phyloP scores from a whole-genome alignment of 768 basidiomycete species.

The Rhodotorula taiwanensis region DNA sequence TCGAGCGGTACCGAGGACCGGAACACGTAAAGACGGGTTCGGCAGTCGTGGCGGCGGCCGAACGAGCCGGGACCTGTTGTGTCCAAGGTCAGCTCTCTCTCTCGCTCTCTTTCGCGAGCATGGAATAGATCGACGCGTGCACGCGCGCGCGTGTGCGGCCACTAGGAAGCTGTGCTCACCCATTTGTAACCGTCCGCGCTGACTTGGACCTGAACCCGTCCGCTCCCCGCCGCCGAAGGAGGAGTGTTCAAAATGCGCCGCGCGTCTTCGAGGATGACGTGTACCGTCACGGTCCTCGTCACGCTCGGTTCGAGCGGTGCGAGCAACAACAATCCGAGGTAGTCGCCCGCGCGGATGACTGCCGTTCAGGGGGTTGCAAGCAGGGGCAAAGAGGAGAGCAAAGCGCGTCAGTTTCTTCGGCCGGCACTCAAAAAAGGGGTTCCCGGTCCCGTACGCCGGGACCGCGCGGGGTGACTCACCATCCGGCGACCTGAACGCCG shows the following conservation, averaged over 20 bases:
- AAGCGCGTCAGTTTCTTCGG: background rate
- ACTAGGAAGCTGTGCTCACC: conserved; percentile 7
- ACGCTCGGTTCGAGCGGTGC: conserved; percentile 13
- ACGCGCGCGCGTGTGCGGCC: background rate
- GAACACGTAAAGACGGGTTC: background rate
- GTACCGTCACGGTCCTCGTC: background rate
- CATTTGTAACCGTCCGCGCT: conserved; percentile 21
- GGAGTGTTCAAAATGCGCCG: too few species aligned
- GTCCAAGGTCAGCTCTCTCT: too few species aligned
- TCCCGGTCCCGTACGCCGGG: too few species aligned
- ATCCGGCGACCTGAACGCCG: conserved; percentile 33
- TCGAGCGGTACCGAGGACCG: background rate
- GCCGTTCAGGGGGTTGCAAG: background rate
- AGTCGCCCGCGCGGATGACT: conserved; percentile 29
- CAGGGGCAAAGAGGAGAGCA: background rate
- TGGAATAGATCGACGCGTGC: too few species aligned
- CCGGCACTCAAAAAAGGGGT: too few species aligned
- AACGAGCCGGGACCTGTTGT: background rate
- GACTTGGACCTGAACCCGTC: conserved; percentile 7
- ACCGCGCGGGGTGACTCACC: too few species aligned
- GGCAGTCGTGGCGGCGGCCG: background rate
- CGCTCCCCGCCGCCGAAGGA: too few species aligned
- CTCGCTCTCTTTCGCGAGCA: too few species aligned
- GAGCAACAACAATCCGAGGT: conserved; percentile 30
- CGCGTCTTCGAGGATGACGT: conserved; percentile 26